Evolutionary conservation across 192 early-diverging fungal species (phyloP), one percentile per base, ranked within the genome.

Genomic region (Backusella macrospora): DNA sequence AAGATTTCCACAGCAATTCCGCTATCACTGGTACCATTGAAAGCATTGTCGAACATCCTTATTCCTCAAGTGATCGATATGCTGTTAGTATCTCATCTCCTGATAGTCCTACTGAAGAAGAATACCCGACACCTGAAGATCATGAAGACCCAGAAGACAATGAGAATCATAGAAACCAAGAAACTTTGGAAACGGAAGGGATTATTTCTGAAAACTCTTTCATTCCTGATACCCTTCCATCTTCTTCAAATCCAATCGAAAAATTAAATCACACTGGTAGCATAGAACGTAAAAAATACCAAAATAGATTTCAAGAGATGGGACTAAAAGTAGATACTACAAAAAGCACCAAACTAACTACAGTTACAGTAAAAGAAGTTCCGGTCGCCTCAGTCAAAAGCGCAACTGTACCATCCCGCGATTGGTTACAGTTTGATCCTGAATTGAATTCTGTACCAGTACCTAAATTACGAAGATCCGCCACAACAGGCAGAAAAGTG

Each of bases 11-110:
- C 34, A 76, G 48, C 55, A 63, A 70, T 16, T 71, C 75, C 3
- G 68, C 75, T 7, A 76, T 76, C 21, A 76, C 75, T 15, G 75
- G 75, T 38, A 63, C 62, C 8, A 76, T 76, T 52, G 68, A 76
- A 45, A 65, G 63, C 37, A 62, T 62, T 12, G 37, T 45, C 45
- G 71, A 72, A 23, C 40, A 72, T 44, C 37, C 18, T 42, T 45
- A 68, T 16, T 26, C 21, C 29, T 7, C 23, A 44, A 26, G 16
- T 9, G 40, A 66, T 13, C 37, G 65, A 66, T 66, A 66, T 42
- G 65, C 65, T 39, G 40, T 66, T 9, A 66, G 40, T 4, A 40
- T 66, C 23, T 14, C 43, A 34, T 68, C 67, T 3, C 44, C 42
- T 16, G 67, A 68, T 46, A 68, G 67, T 8, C 42, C 42, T 34